These are phyloP conservation scores for Mayamaea pseudoterrestris DNA, from an alignment of 108 stramenopile genomes.

Conservation along the genomic window DNA sequence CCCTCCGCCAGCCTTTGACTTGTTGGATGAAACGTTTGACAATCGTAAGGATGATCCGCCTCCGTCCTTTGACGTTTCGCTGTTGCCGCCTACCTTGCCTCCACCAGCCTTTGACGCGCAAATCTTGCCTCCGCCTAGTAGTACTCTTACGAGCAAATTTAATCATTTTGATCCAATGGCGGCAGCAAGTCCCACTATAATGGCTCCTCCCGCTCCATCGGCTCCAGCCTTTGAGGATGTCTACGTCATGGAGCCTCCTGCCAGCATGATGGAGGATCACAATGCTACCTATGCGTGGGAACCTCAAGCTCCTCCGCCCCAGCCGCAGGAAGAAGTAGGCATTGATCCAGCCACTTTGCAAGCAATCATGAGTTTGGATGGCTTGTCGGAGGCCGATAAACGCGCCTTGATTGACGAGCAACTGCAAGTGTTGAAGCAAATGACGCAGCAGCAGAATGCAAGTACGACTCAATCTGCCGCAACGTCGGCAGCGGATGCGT, in stretches of 20 bases:
- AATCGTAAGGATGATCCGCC: constrained; percentile 12
- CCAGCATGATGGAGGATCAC: background rate
- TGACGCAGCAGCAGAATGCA: constrained; percentile 40
- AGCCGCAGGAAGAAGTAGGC: constrained; percentile 2
- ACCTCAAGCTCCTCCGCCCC: constrained; percentile 5
- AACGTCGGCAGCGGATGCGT: constrained; percentile 16
- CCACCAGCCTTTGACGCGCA: constrained; percentile 5
- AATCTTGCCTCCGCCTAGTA: background rate
- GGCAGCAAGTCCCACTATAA: background rate
- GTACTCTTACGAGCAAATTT: background rate
- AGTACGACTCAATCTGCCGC: constrained; percentile 36
- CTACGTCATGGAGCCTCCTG: background rate
- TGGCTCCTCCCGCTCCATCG: constrained; percentile 19
- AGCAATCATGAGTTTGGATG: constrained; percentile 7
- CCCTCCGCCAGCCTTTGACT: constrained; percentile 9
- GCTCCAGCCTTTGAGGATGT: constrained; percentile 40
- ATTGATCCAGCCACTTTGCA: background rate
- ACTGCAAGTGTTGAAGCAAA: constrained; percentile 49
- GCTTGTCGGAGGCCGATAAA: constrained; percentile 28
- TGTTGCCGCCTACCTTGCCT: constrained; percentile 12
- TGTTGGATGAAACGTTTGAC: background rate
- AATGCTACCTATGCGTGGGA: constrained; percentile 3
- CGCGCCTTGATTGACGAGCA: constrained; percentile 64
- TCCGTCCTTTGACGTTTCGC: constrained; percentile 30
- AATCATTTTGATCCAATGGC: constrained; percentile 1